Percentiles rank a stretch among this genome's conserved stretches.
phyloP scores from a whole-genome alignment of 352 stramenopile genomes.

The Blastocystis hominis region DNA sequence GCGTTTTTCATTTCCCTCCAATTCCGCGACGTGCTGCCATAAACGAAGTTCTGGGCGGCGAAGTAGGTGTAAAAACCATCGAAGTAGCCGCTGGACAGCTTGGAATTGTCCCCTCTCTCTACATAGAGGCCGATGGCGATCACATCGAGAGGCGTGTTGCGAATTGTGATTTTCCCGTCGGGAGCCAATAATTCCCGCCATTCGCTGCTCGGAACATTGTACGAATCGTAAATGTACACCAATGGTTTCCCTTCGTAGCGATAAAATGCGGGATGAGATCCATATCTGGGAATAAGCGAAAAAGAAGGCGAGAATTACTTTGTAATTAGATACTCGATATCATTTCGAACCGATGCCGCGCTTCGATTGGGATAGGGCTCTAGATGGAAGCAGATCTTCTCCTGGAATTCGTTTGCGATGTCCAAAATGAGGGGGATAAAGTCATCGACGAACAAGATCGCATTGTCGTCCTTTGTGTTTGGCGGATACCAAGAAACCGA shows the following conservation, averaged over 20 bases:
- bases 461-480: constrained; percentile 24
- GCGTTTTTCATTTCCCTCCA: not conserved
- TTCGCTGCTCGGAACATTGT: constrained; percentile 29
- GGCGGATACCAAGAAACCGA: constrained; percentile 59
- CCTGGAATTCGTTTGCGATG: constrained; percentile 42
- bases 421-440: constrained; percentile 57
- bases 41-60: constrained; percentile 56
- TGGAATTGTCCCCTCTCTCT: not conserved
- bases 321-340: constrained; percentile 58
- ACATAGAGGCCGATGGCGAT: constrained; percentile 59
- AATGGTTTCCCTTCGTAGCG: constrained; percentile 57
- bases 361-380: constrained; percentile 59
- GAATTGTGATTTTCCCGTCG: constrained; percentile 41
- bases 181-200: constrained; percentile 47
- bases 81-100: constrained; percentile 32
- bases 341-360: constrained; percentile 15
- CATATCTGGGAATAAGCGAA: not conserved
- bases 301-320: not conserved
- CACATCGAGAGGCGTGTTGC: constrained; percentile 43
- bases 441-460: constrained; percentile 55
- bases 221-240: constrained; percentile 60
- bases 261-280: constrained; percentile 58
- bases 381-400: constrained; percentile 60
- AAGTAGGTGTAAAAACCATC: constrained; percentile 61
- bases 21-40: constrained; percentile 46